Evolutionary conservation across 2,329 filamentous ascomycete genomes (phyloP), one percentile per base, ranked within the genome.

Genomic region (Penicillium frequentans): DNA sequence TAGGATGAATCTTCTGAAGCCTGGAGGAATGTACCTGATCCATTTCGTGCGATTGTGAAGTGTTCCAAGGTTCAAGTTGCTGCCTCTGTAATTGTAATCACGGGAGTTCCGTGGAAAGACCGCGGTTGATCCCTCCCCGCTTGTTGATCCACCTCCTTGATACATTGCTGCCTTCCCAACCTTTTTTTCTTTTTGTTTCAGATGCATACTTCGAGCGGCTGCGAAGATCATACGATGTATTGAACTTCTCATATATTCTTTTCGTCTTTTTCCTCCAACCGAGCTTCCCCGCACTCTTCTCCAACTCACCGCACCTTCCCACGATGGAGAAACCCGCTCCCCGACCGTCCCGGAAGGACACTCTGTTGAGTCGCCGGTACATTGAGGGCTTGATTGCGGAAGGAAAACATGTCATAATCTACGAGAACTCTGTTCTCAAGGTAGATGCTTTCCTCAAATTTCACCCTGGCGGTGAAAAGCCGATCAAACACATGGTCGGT

Each of bases 401-500:
- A 56, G 93, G 92, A 5, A 84, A 85, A 56, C 85, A 86, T 62
- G 84, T 99, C 55, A 83, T 97, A 60, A 91, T 99, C 52, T 81
- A 95, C 58, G 86, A 96, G 65, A 83, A 86, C 58, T 85, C 86
- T 67, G 92, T 97, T 10, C 76, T 98, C 64, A 96, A 92, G 77
- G 87, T 91, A 31, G 93, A 98, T 74, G 83, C 88, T 39, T 99
- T 92, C 91, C 79, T 96, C 52, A 86, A 86, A 52, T 97, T 90
- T 70, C 95, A 98, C 69, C 95, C 95, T 13, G 95, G 95, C 56
- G 95, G 95, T 65, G 88, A 93, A 68, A 95, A 92, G 76, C 85
- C 93, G 54, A 96, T 99, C 63, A 81, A 86, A 72, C 95, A 99
- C 72, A 95, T 97, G 91, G 85, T 98, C 59, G 92, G 92, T 60